These are phyloP conservation scores for Medicago lupulina DNA, from an alignment of 306 rosid species.

Conservation along the genomic window DNA sequence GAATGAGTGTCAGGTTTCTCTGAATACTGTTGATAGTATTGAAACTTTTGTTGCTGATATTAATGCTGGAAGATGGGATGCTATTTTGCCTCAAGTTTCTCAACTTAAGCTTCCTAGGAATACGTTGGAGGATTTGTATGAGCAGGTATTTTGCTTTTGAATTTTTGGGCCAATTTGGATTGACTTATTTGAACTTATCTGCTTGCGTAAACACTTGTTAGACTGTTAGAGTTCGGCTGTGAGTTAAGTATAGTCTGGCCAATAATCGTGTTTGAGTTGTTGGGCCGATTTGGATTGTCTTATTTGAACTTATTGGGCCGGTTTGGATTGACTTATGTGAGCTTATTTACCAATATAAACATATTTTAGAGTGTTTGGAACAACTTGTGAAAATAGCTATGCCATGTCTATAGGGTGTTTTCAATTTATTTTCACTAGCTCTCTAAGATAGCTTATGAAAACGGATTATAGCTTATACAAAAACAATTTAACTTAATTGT, in stretches of 20 bases:
- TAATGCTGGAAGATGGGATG: constrained; percentile 97
- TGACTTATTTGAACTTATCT: not conserved
- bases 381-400: not conserved
- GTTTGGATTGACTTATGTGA: too few species aligned
- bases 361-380: not conserved
- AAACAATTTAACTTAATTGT: not conserved
- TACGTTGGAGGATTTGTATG: constrained; percentile 95
- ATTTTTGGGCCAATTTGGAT: not conserved
- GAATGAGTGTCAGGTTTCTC: constrained; percentile 95
- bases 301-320: too few species aligned
- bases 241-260: too few species aligned
- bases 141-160: constrained; percentile 58
- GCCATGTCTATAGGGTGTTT: not conserved
- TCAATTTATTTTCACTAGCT: not conserved
- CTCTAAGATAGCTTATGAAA: not conserved
- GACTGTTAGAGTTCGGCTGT: too few species aligned
- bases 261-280: too few species aligned
- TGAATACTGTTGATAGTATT: constrained; percentile 94
- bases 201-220: too few species aligned
- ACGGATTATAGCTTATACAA: not conserved
- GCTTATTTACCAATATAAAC: not conserved
- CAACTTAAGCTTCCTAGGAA: constrained; percentile 97
- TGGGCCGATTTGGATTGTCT: too few species aligned
- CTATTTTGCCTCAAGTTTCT: constrained; percentile 91
- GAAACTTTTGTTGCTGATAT: constrained; percentile 94